Conservation (phyloP, 2,329 filamentous ascomycete species). For the Sporothrix euskadiensis region DNA sequence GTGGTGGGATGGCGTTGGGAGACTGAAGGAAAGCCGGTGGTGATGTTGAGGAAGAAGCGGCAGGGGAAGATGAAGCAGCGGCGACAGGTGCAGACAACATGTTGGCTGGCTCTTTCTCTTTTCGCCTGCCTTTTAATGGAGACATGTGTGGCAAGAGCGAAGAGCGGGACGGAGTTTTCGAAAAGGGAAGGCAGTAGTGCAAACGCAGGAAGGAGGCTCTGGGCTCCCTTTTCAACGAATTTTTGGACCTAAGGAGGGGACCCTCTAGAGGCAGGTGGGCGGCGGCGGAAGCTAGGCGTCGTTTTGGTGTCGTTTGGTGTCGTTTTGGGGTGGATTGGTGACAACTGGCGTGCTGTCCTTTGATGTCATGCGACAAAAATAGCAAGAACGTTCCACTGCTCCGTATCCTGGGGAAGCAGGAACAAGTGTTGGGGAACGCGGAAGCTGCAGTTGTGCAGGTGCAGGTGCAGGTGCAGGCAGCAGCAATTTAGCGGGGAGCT, state of each 20-base stretch:
- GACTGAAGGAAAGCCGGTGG: conserved; percentile 45
- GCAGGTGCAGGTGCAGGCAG: conserved; percentile 9
- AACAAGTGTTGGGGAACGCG: background rate
- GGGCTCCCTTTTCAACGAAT: conserved; percentile 19
- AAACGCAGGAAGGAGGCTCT: conserved; percentile 4
- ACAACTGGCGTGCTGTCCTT: conserved; percentile 12
- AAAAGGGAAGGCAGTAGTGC: background rate
- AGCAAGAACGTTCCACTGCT: conserved; percentile 25
- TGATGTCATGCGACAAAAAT: conserved; percentile 27
- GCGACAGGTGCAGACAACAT: conserved; percentile 31
- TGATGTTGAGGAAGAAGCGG: conserved; percentile 13
- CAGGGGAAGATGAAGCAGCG: conserved; percentile 17
- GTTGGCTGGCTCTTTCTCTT: conserved; percentile 33
- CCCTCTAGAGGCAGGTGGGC: conserved; percentile 12
- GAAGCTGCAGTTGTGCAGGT: background rate
- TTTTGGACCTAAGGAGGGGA: conserved; percentile 6
- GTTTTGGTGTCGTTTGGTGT: background rate
- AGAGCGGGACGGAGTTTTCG: background rate
- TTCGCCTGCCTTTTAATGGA: conserved; percentile 27
- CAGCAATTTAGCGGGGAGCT: background rate
- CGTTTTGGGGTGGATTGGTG: conserved; percentile 5
- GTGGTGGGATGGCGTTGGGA: conserved; percentile 70
- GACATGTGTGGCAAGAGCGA: conserved; percentile 28
- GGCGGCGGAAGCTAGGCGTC: conserved; percentile 16
- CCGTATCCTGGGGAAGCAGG: conserved; percentile 19